phyloP scores from a whole-genome alignment of 2,329 filamentous ascomycete genomes.

The Penicillium sclerotiorum region DNA sequence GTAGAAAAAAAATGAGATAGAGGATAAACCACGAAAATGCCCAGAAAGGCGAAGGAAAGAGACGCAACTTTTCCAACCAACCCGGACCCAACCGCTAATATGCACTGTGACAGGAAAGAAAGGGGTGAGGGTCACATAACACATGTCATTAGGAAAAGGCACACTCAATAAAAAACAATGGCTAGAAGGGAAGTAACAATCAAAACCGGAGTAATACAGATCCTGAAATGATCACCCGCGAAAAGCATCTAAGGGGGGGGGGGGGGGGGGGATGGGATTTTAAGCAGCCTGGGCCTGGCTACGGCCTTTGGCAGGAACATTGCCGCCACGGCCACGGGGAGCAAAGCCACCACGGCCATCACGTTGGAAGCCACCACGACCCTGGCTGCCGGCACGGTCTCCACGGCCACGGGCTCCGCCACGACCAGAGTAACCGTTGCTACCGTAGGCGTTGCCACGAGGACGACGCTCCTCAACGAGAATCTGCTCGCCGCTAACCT shows the following conservation, averaged over 20 bases:
- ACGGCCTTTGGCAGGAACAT: slow-evolving; percentile 51
- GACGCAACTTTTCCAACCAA: slow-evolving; percentile 40
- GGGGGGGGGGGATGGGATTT: slow-evolving; percentile 20
- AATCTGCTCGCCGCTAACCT: slow-evolving; percentile 79
- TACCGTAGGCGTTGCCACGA: slow-evolving; percentile 70
- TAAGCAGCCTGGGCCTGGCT: slow-evolving; percentile 50
- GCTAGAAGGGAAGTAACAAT: slow-evolving; percentile 17
- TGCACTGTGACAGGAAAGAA: slow-evolving; percentile 40
- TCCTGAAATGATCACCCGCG: slow-evolving; percentile 29
- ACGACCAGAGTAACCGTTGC: slow-evolving; percentile 64
- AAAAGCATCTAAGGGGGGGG: no score
- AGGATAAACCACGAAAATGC: slow-evolving; percentile 25
- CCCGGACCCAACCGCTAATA: slow-evolving; percentile 44
- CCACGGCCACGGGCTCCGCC: slow-evolving; percentile 70
- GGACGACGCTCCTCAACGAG: slow-evolving; percentile 86
- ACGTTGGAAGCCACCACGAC: slow-evolving; percentile 68
- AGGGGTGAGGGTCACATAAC: slow-evolving; percentile 35
- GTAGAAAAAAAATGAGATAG: slow-evolving; percentile 23
- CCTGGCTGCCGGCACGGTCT: slow-evolving; percentile 66
- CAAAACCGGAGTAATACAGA: slow-evolving; percentile 42
- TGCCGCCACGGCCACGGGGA: slow-evolving; percentile 66
- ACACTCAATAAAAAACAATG: slow-evolving; percentile 9
- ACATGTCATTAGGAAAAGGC: slow-evolving; percentile 41
- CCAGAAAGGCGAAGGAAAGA: slow-evolving; percentile 33
- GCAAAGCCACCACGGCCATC: slow-evolving; percentile 69